Evolutionary conservation across 2,329 filamentous ascomycete genomes (phyloP), one percentile per base, ranked within the genome.

Genomic region (Penicillium sp.): DNA sequence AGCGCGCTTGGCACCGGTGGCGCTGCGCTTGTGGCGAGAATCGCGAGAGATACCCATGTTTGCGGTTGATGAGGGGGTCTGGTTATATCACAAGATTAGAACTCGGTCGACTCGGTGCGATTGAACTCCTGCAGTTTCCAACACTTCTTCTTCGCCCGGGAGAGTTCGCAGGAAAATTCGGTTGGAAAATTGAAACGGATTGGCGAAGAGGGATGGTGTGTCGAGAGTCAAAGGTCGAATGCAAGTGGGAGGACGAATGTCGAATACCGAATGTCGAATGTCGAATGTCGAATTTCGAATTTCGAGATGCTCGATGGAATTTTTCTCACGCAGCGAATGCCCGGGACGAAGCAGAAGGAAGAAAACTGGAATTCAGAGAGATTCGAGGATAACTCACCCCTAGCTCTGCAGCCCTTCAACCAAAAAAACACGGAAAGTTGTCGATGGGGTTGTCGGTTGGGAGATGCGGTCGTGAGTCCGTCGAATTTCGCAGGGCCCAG

Each of bases 41-140:
- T 97, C 93, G 84, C 94, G 90, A 82, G 93, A 97, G 84, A 99
- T 97, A 99, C 94, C 90, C 89, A 93, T 93, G 83, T 87, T 90
- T 89, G 86, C 87, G 81, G 82, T 83, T 82, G 83, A 83, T 87
- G 78, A 64, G 70, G 65, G 68, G 73, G 71, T 74, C 74, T 76
- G 66, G 23, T 56, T 47, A n/a, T 45, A 43, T 44, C 49, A 49
- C 42, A 49, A 47, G 47, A 50, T 56, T 52, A 57, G 49, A 55
- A 55, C 47, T 55, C 29, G 44, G 29, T 54, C 49, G 52, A 49
- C 33, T 49, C 42, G 43, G 43, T 56, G 41, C 46, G 43, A 53
- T 56, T 51, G 30, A 41, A 18, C 43, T n/a, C 43, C 50, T 52
- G 36, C 46, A 50, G 20, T 42, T 47, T 50, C 52, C 48, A 54